Percentiles rank a stretch among this genome's conserved stretches.
These are phyloP conservation scores for Neurospora sp. DNA, from an alignment of 495 filamentous ascomycete species.

Conservation along the genomic window DNA sequence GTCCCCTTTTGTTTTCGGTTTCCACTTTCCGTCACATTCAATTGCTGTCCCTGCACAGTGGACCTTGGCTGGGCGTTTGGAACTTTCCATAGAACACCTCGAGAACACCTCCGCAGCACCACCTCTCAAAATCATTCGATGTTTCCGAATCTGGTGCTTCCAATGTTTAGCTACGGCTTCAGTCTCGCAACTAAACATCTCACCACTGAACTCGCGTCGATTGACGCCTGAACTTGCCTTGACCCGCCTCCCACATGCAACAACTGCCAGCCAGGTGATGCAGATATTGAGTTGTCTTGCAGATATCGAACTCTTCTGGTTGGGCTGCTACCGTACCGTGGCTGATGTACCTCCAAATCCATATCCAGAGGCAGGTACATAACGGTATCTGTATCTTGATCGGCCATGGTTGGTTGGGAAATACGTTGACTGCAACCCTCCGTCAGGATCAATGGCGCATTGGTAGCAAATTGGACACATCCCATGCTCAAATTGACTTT, in stretches of 20 bases:
- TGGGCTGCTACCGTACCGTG: neutral
- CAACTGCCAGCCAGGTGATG: conserved; percentile 3
- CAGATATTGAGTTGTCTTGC: conserved; percentile 19
- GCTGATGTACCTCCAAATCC: neutral
- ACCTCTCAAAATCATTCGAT: neutral
- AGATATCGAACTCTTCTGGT: conserved; percentile 6
- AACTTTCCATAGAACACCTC: neutral
- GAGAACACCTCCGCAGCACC: neutral
- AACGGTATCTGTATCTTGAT: neutral
- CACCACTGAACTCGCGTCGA: neutral
- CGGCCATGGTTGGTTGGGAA: neutral
- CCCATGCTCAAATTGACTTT: neutral
- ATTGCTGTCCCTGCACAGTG: neutral
- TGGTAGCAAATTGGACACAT: neutral
- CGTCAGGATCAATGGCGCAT: neutral
- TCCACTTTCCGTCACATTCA: neutral
- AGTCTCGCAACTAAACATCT: neutral
- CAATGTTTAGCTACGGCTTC: neutral
- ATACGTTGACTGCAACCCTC: neutral
- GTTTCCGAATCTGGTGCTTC: neutral
- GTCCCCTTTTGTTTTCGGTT: neutral
- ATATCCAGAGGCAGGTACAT: neutral
- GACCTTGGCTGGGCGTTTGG: neutral
- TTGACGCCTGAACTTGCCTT: conserved; percentile 21
- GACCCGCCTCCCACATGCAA: neutral